These are phyloP conservation scores for Actinomortierella wolfii DNA, from an alignment of 371 early-diverging fungal species.

Conservation along the genomic window DNA sequence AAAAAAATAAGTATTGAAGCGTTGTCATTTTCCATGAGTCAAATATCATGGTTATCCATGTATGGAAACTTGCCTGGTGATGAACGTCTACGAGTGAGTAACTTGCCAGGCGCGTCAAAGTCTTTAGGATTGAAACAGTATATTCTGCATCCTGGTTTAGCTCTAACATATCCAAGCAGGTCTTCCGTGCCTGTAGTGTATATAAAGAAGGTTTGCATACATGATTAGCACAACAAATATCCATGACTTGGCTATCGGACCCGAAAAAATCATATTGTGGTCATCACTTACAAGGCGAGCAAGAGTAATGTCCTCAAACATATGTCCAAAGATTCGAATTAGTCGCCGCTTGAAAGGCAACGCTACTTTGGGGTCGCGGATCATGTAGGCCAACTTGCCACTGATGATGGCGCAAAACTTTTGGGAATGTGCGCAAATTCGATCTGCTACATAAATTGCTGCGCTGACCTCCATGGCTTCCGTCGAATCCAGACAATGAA, in stretches of 20 bases:
- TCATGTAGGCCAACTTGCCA: conserved; percentile 26
- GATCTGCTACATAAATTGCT: conserved; percentile 61
- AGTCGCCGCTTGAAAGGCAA: conserved; percentile 50
- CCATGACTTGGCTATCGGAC: no score
- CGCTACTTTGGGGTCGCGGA: conserved; percentile 44
- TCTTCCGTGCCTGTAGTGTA: conserved; percentile 48
- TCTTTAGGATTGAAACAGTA: conserved; percentile 51
- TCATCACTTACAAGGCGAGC: conserved; percentile 47
- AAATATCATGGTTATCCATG: neutral
- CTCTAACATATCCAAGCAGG: conserved; percentile 51
- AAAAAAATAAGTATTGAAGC: neutral
- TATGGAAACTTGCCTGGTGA: conserved; percentile 47
- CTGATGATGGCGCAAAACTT: conserved; percentile 55
- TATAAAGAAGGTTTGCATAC: neutral
- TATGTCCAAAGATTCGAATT: conserved; percentile 61
- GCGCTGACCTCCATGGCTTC: conserved; percentile 61
- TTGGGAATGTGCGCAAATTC: conserved; percentile 56
- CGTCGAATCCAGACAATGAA: conserved; percentile 52
- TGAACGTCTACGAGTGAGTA: conserved; percentile 56
- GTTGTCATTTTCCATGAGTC: neutral
- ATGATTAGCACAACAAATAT: neutral
- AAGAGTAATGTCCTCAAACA: conserved; percentile 62
- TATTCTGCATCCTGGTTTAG: conserved; percentile 46
- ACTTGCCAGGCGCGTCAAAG: conserved; percentile 53
- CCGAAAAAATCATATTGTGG: neutral